These are phyloP conservation scores for Xylaria polymorpha DNA, from an alignment of 2,329 filamentous ascomycete genomes.

Conservation along the genomic window DNA sequence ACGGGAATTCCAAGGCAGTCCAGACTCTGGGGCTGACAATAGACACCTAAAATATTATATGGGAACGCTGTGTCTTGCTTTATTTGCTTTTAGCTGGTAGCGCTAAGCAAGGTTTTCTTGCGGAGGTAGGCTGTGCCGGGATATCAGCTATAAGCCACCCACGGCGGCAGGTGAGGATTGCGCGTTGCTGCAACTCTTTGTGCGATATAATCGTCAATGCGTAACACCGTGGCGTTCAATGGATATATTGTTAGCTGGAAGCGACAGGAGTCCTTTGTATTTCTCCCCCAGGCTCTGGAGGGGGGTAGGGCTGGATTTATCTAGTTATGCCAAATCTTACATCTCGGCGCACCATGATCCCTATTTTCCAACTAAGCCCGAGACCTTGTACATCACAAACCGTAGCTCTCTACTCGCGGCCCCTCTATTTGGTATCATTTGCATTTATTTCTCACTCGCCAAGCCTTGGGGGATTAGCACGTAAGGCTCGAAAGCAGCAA, in stretches of 20 bases:
- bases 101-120: slow-evolving; percentile 34
- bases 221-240: slow-evolving; percentile 22
- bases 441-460: slow-evolving; percentile 16
- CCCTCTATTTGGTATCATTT: slow-evolving; percentile 21
- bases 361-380: not conserved
- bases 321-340: slow-evolving; percentile 7
- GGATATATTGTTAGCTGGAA: slow-evolving; percentile 3
- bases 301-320: slow-evolving; percentile 15
- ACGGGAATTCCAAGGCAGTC: slow-evolving; percentile 18
- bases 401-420: slow-evolving; percentile 9
- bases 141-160: slow-evolving; percentile 24
- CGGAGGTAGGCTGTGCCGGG: not conserved
- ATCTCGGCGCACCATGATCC: slow-evolving; percentile 3
- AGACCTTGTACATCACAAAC: not conserved
- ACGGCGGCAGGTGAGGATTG: slow-evolving; percentile 20
- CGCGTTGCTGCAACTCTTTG: slow-evolving; percentile 17
- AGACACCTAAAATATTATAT: slow-evolving; percentile 27
- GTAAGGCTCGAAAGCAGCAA: slow-evolving; percentile 2
- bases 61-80: not conserved
- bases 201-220: slow-evolving; percentile 17
- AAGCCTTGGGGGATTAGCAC: slow-evolving; percentile 30
- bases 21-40: slow-evolving; percentile 7
- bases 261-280: not conserved
- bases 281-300: not conserved
- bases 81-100: slow-evolving; percentile 21